These are phyloP conservation scores for Avicennia marina DNA, from an alignment of 257 asterid genomes.

Conservation along the genomic window DNA sequence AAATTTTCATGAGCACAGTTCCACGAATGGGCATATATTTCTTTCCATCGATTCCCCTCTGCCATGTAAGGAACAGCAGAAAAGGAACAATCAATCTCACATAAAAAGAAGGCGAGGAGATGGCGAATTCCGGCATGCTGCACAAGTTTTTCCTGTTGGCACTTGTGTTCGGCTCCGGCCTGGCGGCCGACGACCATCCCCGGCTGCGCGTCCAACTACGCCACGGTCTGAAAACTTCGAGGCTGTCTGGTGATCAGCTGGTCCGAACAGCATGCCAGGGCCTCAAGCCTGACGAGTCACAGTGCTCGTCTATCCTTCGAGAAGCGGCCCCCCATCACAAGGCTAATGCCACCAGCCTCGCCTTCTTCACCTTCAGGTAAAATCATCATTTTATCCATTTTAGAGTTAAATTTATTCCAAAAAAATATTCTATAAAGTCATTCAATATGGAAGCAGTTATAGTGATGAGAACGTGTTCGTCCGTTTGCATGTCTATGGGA, in stretches of 20 bases:
- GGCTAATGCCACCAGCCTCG: background rate
- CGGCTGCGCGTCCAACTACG: background rate
- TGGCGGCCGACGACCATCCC: background rate
- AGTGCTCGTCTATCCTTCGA: background rate
- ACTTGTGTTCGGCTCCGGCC: background rate
- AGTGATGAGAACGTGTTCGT: too few relatives aligned
- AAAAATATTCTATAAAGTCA: too few relatives aligned
- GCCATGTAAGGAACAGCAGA: too few relatives aligned
- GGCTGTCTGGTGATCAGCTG: background rate
- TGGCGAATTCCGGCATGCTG: background rate
- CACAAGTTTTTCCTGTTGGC: background rate
- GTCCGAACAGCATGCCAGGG: background rate
- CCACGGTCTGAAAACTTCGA: background rate
- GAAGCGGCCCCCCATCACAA: background rate
- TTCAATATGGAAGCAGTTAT: too few relatives aligned
- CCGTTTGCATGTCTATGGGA: too few relatives aligned
- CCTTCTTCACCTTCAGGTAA: slow-evolving; percentile 2
- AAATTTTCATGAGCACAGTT: too few relatives aligned
- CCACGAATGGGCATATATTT: too few relatives aligned
- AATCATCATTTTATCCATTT: background rate
- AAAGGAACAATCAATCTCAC: too few relatives aligned
- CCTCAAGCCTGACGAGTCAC: background rate
- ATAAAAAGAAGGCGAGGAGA: background rate
- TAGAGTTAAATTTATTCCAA: background rate
- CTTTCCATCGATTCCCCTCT: too few relatives aligned